phyloP scores from a whole-genome alignment of 2,329 filamentous ascomycete genomes.

The Xylariaceae sp. region DNA sequence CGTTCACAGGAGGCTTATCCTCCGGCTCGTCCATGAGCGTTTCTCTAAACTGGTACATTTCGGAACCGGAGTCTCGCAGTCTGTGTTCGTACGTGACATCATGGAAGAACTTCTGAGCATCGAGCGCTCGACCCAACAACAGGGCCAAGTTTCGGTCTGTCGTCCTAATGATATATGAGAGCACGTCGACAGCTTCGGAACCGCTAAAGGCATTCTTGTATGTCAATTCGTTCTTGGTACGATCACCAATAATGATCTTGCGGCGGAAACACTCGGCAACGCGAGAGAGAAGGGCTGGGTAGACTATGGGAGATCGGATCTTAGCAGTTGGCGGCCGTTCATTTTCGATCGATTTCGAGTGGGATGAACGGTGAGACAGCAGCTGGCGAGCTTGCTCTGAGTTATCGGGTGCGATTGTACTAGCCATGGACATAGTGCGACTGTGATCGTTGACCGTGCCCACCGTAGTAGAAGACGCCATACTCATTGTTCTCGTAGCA shows the following conservation, averaged over 20 bases:
- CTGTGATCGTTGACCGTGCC: slow-evolving; percentile 40
- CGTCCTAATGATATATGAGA: slow-evolving; percentile 95
- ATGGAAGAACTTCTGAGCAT: slow-evolving; percentile 98
- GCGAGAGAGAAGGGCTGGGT: slow-evolving; percentile 87
- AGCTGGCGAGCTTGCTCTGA: slow-evolving; percentile 50
- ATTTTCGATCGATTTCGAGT: slow-evolving; percentile 48
- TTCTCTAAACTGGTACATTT: slow-evolving; percentile 96
- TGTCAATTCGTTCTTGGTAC: slow-evolving; percentile 92
- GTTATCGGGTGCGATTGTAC: slow-evolving; percentile 63
- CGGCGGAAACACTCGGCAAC: slow-evolving; percentile 91
- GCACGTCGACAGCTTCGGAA: slow-evolving; percentile 88
- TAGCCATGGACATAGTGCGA: slow-evolving; percentile 89
- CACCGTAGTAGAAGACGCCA: slow-evolving; percentile 49
- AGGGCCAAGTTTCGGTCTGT: slow-evolving; percentile 92
- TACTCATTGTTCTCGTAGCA: slow-evolving; percentile 56
- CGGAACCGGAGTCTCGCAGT: slow-evolving; percentile 83
- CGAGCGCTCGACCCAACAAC: slow-evolving; percentile 81
- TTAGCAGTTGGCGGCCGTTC: slow-evolving; percentile 54
- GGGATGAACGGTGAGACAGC: slow-evolving; percentile 51
- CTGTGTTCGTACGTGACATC: slow-evolving; percentile 98
- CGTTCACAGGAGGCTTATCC: slow-evolving; percentile 71
- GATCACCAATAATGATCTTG: slow-evolving; percentile 77
- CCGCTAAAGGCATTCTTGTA: slow-evolving; percentile 98
- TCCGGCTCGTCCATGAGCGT: slow-evolving; percentile 80
- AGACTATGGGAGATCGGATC: slow-evolving; percentile 77